Conservation (phyloP, 148 eudicot species). For the Agrostemma githago region DNA sequence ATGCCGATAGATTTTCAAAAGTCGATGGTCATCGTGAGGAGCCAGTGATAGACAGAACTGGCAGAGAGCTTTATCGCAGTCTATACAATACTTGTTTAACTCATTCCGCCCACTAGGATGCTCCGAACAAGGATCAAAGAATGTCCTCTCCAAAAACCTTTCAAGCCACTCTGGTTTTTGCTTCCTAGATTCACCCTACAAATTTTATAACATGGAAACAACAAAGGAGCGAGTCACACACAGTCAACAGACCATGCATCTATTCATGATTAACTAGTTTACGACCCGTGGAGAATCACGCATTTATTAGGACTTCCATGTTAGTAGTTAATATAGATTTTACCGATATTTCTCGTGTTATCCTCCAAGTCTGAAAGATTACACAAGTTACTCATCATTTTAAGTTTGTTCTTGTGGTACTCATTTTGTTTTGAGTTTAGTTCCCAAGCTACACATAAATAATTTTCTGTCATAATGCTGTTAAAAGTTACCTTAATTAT, state of each 20-base stretch:
- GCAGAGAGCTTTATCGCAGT: conserved; percentile 40
- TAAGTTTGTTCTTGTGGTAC: too few species aligned
- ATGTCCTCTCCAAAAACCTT: conserved; percentile 30
- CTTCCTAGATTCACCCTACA: conserved; percentile 15
- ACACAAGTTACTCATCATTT: too few species aligned
- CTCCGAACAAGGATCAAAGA: conserved; percentile 34
- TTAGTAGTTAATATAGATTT: too few species aligned
- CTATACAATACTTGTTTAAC: conserved; percentile 43
- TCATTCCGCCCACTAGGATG: conserved; percentile 46
- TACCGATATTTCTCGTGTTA: too few species aligned
- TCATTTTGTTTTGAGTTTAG: too few species aligned
- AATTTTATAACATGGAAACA: not conserved
- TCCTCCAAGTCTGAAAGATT: too few species aligned
- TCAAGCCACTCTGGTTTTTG: conserved; percentile 44
- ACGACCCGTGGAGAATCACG: too few species aligned
- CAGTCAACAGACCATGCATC: not conserved
- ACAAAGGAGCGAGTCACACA: not conserved
- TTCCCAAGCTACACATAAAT: too few species aligned
- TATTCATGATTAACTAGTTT: too few species aligned
- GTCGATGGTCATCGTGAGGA: conserved; percentile 32
- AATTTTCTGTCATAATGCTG: too few species aligned
- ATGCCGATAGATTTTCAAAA: conserved; percentile 49
- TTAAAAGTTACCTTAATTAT: too few species aligned
- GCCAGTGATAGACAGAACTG: conserved; percentile 32
- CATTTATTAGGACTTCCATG: too few species aligned